Evolutionary conservation across 495 filamentous ascomycete species (phyloP).

Genomic region (Penicillium parvum): DNA sequence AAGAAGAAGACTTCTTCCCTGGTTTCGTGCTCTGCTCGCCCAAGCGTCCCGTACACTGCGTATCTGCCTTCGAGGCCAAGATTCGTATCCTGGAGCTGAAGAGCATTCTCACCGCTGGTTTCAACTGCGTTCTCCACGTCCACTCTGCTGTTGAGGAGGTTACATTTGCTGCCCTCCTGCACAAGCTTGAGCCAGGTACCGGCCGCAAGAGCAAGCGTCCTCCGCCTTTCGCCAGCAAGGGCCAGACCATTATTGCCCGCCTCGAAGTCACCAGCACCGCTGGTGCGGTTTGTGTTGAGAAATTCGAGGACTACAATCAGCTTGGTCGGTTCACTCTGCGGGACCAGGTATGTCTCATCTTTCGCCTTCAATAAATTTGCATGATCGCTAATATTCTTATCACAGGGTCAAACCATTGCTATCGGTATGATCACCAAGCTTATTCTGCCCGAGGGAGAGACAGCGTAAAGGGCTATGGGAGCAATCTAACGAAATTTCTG

Average conservation of each 20-base stretch:
- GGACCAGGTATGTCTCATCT: constrained; percentile 65
- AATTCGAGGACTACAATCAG: constrained; percentile 90
- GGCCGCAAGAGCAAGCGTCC: constrained; percentile 86
- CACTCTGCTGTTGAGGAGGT: constrained; percentile 94
- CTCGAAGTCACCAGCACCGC: constrained; percentile 81
- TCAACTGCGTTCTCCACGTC: constrained; percentile 86
- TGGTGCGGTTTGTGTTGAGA: constrained; percentile 84
- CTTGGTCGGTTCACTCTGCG: constrained; percentile 91
- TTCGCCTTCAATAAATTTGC: constrained; percentile 4
- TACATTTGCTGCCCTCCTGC: constrained; percentile 77
- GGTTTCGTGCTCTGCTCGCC: constrained; percentile 94
- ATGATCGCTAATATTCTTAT: constrained; percentile 15
- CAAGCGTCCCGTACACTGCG: constrained; percentile 87
- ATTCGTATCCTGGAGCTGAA: constrained; percentile 94
- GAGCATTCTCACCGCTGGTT: constrained; percentile 84
- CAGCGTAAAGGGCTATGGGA: constrained; percentile 17
- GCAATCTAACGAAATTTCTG: constrained; percentile 12
- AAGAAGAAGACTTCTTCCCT: constrained; percentile 96
- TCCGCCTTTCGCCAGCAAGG: constrained; percentile 87
- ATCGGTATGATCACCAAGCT: constrained; percentile 96
- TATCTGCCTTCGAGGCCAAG: constrained; percentile 89
- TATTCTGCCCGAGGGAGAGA: constrained; percentile 44
- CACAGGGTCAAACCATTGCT: constrained; percentile 88
- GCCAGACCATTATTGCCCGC: constrained; percentile 88
- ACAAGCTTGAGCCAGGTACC: constrained; percentile 97